Evolutionary conservation across 1,284 basidiomycete genomes (phyloP).

Genomic region (Malassezia arunalokei): DNA sequence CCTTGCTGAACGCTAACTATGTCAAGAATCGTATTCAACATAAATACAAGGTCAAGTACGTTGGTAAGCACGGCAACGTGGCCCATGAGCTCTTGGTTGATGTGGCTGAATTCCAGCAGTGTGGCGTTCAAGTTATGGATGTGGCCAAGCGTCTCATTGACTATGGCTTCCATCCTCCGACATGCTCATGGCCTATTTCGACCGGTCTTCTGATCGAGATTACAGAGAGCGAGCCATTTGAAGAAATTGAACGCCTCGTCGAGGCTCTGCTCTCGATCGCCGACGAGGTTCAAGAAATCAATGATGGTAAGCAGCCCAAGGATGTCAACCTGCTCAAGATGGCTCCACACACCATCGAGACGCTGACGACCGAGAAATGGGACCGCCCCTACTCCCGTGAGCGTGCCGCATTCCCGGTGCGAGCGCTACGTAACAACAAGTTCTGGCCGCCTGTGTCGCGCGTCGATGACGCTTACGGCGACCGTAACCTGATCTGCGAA

Average conservation of each 20-base stretch:
- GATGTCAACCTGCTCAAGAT: constrained; percentile 70
- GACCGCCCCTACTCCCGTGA: constrained; percentile 50
- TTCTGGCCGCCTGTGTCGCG: constrained; percentile 41
- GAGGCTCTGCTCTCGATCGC: constrained; percentile 94
- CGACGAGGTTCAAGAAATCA: constrained; percentile 75
- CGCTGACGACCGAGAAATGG: constrained; percentile 69
- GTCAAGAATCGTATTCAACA: constrained; percentile 75
- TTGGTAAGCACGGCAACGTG: constrained; percentile 75
- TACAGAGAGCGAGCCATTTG: constrained; percentile 39
- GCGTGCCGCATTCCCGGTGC: constrained; percentile 34
- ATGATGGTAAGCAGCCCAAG: constrained; percentile 59
- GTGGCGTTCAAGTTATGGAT: constrained; percentile 81
- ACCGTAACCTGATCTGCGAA: constrained; percentile 31
- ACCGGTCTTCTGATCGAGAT: constrained; percentile 43
- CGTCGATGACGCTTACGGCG: constrained; percentile 38
- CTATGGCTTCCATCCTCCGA: constrained; percentile 40
- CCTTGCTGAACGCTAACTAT: constrained; percentile 90
- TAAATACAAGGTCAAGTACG: constrained; percentile 79
- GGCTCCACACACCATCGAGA: constrained; percentile 75
- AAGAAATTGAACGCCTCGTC: constrained; percentile 59
- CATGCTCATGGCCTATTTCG: constrained; percentile 44
- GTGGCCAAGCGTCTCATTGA: constrained; percentile 86
- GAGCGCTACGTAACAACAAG: constrained; percentile 27
- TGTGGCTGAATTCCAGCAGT: constrained; percentile 76
- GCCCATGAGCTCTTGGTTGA: constrained; percentile 94